These are phyloP conservation scores for Chaetomiaceae sp. DNA, from an alignment of 2,329 filamentous ascomycete genomes.

Conservation along the genomic window DNA sequence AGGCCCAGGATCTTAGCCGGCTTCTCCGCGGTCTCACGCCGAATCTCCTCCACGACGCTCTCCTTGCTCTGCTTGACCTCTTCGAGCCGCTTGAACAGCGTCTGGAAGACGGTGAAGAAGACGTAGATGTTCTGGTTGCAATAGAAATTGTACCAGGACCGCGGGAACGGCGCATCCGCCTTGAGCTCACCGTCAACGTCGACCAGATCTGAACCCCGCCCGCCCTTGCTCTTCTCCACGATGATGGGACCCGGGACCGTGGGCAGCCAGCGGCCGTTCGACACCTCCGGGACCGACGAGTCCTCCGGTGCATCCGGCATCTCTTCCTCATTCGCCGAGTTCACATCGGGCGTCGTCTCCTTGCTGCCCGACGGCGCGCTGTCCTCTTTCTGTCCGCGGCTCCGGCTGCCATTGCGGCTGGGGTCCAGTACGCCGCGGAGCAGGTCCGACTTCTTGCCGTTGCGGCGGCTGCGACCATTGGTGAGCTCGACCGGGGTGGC, in stretches of 20 bases:
- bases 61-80: conserved; percentile 77
- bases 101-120: conserved; percentile 90
- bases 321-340: conserved; percentile 74
- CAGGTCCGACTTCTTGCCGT: conserved; percentile 73
- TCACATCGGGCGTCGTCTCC: conserved; percentile 80
- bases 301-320: conserved; percentile 59
- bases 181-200: conserved; percentile 61
- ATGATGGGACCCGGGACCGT: conserved; percentile 54
- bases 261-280: conserved; percentile 63
- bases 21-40: conserved; percentile 68
- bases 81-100: conserved; percentile 78
- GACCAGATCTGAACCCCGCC: conserved; percentile 39
- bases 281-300: conserved; percentile 54
- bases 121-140: conserved; percentile 88
- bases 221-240: conserved; percentile 31
- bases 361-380: conserved; percentile 76
- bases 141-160: conserved; percentile 83
- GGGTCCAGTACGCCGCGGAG: conserved; percentile 83
- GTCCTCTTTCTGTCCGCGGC: conserved; percentile 71
- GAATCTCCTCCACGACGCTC: conserved; percentile 68
- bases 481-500: conserved; percentile 65
- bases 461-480: conserved; percentile 63
- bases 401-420: conserved; percentile 64
- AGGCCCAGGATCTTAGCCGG: conserved; percentile 81
- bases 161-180: conserved; percentile 75